Evolutionary conservation across 2,329 filamentous ascomycete genomes (phyloP).

Genomic region (Trichoderma endophyticum): DNA sequence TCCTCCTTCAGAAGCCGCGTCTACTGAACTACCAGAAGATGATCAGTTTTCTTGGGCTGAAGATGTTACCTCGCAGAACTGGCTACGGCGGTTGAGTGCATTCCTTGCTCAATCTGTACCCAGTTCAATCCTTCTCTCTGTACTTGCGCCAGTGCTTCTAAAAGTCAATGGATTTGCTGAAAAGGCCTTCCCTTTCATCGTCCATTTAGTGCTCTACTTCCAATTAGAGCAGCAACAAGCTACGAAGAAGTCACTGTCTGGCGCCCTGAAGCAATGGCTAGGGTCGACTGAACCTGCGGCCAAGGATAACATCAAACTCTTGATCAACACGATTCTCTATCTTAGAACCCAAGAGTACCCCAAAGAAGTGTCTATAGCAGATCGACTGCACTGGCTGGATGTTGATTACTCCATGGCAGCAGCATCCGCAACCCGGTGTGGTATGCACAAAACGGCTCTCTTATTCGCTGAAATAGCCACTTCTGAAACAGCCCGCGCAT

Average conservation of each 20-base stretch:
- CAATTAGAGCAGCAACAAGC: conserved; percentile 61
- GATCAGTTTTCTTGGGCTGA: conserved; percentile 32
- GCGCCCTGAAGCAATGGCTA: conserved; percentile 63
- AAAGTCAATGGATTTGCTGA: conserved; percentile 68
- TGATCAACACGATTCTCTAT: conserved; percentile 80
- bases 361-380: conserved; percentile 72
- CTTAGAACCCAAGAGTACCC: conserved; percentile 77
- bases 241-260: conserved; percentile 62
- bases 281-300: conserved; percentile 35
- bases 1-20: conserved; percentile 50
- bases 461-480: conserved; percentile 74
- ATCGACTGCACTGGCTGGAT: conserved; percentile 81
- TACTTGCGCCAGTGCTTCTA: conserved; percentile 63
- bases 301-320: conserved; percentile 63
- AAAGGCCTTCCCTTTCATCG: conserved; percentile 74
- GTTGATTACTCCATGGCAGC: conserved; percentile 71
- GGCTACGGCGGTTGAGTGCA: conserved; percentile 61
- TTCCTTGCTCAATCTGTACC: conserved; percentile 58
- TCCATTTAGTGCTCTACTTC: conserved; percentile 74
- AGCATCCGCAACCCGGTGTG: conserved; percentile 69
- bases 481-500: conserved; percentile 53
- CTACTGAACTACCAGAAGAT: conserved; percentile 11
- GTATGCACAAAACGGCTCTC: conserved; percentile 83
- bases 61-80: conserved; percentile 46
- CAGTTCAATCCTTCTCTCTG: conserved; percentile 65